Evolutionary conservation across 257 asterid species (phyloP).

Genomic region (Hygrophila difformis): DNA sequence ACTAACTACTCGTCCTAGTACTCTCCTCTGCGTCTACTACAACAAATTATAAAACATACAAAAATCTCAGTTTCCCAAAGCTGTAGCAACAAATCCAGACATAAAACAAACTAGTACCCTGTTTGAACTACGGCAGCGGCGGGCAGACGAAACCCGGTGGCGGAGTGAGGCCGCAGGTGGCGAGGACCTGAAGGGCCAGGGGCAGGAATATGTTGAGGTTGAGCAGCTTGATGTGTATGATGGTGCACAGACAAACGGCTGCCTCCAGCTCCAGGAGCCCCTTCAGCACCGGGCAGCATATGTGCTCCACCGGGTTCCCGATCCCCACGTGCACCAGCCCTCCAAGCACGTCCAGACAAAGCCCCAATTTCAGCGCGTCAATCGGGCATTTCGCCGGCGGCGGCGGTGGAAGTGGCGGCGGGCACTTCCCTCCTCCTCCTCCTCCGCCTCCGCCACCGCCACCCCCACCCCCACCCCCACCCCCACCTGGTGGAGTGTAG

Average conservation of each 20-base stretch:
- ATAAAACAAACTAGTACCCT: too few species aligned
- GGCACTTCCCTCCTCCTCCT: slow-evolving; percentile 13
- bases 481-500: slow-evolving; percentile 9
- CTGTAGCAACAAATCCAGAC: too few species aligned
- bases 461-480: slow-evolving; percentile 12
- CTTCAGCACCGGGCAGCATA: slow-evolving; percentile 83
- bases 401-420: slow-evolving; percentile 36
- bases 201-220: slow-evolving; percentile 84
- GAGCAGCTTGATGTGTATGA: slow-evolving; percentile 64
- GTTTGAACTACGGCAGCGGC: too few species aligned
- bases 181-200: slow-evolving; percentile 66
- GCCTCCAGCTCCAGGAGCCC: slow-evolving; percentile 88
- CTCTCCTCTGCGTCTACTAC: too few species aligned
- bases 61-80: too few species aligned
- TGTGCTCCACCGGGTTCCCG: slow-evolving; percentile 67
- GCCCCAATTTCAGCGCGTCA: slow-evolving; percentile 75
- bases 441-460: too few species aligned
- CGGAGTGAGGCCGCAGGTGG: slow-evolving; percentile 72
- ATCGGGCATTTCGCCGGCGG: slow-evolving; percentile 53
- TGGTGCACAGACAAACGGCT: slow-evolving; percentile 78
- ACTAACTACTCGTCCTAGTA: too few species aligned
- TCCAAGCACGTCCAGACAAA: slow-evolving; percentile 82
- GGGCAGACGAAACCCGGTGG: slow-evolving; percentile 92
- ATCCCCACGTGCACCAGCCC: slow-evolving; percentile 76
- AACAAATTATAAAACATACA: too few species aligned